phyloP scores from a whole-genome alignment of 768 basidiomycete genomes.

The Naganishia friedmannii region DNA sequence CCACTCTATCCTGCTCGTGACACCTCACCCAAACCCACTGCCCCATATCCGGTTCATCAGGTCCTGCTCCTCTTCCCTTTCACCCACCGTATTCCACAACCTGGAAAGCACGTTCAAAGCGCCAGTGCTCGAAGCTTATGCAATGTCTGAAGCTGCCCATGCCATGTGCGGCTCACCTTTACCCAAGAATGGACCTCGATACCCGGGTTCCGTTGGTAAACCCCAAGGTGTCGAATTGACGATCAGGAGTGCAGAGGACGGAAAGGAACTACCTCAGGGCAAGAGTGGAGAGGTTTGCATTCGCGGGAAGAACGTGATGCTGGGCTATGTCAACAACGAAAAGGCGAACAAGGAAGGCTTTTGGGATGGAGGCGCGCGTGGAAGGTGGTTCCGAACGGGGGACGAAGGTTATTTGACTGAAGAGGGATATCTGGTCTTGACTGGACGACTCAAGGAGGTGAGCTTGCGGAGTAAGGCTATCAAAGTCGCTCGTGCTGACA shows the following conservation, averaged over 20 bases:
- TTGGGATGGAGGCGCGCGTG: slow-evolving; percentile 50
- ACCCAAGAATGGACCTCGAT: slow-evolving; percentile 39
- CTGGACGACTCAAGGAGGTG: slow-evolving; percentile 63
- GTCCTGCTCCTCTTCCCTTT: slow-evolving; percentile 58
- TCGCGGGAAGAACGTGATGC: slow-evolving; percentile 60
- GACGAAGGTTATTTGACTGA: slow-evolving; percentile 35
- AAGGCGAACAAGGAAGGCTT: slow-evolving; percentile 57
- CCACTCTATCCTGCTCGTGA: slow-evolving; percentile 50
- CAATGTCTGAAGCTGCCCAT: slow-evolving; percentile 56
- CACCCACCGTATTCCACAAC: slow-evolving; percentile 58
- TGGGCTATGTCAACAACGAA: slow-evolving; percentile 57
- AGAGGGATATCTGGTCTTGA: slow-evolving; percentile 57
- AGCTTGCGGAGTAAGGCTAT: slow-evolving; percentile 53
- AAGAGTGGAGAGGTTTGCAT: slow-evolving; percentile 59
- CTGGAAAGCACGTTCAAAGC: slow-evolving; percentile 59
- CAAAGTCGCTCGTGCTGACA: background rate
- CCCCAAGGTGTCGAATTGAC: slow-evolving; percentile 49
- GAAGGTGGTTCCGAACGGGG: slow-evolving; percentile 56
- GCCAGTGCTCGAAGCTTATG: slow-evolving; percentile 62
- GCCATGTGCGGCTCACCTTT: slow-evolving; percentile 43
- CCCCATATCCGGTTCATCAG: slow-evolving; percentile 53
- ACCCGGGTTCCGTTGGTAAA: slow-evolving; percentile 50
- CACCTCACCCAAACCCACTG: slow-evolving; percentile 45
- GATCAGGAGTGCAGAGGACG: slow-evolving; percentile 43
- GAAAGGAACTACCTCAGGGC: slow-evolving; percentile 52